Conservation (phyloP, 2,329 filamentous ascomycete genomes). For the Hypoxylon sp. region DNA sequence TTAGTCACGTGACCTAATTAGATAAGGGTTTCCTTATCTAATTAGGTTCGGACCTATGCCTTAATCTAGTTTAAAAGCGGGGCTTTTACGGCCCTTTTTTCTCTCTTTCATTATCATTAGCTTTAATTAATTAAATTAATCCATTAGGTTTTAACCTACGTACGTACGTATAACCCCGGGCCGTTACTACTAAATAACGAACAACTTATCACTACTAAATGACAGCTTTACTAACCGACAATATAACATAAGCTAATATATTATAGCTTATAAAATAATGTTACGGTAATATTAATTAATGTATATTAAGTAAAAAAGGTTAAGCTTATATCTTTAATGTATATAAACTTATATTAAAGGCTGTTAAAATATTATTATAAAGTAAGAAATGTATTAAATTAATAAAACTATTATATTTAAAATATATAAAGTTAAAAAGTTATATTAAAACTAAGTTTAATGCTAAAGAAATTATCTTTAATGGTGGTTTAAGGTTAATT, state of each 20-base stretch:
- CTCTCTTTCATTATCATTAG: too few species aligned
- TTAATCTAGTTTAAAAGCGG: too few species aligned
- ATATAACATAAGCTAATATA: background rate
- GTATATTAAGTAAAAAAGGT: background rate
- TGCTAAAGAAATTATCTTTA: background rate
- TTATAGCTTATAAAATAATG: constrained; percentile 14
- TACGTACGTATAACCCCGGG: too few species aligned
- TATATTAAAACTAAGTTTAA: constrained; percentile 7
- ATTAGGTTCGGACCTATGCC: too few species aligned
- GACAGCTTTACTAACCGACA: too few species aligned
- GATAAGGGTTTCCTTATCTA: too few species aligned
- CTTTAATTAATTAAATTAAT: too few species aligned
- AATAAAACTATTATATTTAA: constrained; percentile 1
- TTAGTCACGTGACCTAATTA: too few species aligned
- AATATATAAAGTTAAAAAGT: constrained; percentile 3
- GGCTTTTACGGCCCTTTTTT: too few species aligned
- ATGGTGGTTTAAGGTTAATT: background rate
- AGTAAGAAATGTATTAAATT: constrained; percentile 13
- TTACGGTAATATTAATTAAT: background rate
- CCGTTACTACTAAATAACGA: too few species aligned
- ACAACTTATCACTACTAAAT: too few species aligned
- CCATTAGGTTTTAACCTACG: too few species aligned
- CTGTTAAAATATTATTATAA: constrained; percentile 2
- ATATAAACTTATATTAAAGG: background rate
- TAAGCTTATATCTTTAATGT: background rate